phyloP scores from a whole-genome alignment of 345 rosid genomes.

The Syzygium aqueum region DNA sequence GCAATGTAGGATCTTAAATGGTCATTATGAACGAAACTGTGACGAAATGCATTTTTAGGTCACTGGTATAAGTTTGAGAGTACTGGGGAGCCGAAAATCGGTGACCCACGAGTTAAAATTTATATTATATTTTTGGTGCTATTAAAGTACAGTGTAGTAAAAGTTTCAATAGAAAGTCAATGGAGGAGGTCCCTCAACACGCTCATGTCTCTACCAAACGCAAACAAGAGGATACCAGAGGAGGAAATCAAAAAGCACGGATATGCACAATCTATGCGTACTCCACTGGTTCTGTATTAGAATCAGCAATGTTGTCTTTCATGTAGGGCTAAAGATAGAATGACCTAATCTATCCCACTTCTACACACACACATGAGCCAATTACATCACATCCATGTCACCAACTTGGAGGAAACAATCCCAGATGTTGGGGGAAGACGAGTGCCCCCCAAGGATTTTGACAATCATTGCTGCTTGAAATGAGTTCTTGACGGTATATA shows the following conservation, averaged over 20 bases:
- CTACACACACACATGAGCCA: not conserved
- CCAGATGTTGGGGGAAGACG: not conserved
- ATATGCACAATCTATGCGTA: slow-evolving; percentile 1
- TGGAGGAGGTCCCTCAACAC: not conserved
- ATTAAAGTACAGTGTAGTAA: no score
- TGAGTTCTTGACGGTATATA: not conserved
- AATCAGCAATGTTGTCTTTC: not conserved
- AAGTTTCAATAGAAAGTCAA: not conserved
- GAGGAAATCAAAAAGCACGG: not conserved
- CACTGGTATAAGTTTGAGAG: not conserved
- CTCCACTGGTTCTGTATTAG: not conserved
- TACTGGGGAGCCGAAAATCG: not conserved
- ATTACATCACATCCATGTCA: not conserved
- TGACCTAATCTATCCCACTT: not conserved
- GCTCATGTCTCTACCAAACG: not conserved
- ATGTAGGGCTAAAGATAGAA: not conserved
- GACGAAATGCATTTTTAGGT: not conserved
- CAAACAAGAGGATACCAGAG: not conserved
- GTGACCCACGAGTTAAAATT: no score
- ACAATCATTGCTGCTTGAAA: not conserved
- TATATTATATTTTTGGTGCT: no score
- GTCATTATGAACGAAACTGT: not conserved
- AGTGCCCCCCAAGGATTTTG: not conserved
- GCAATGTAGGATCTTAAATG: fast-evolving
- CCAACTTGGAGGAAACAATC: not conserved